Conservation (phyloP, 75 land plant genomes). For the Isoetes taiwanensis region DNA sequence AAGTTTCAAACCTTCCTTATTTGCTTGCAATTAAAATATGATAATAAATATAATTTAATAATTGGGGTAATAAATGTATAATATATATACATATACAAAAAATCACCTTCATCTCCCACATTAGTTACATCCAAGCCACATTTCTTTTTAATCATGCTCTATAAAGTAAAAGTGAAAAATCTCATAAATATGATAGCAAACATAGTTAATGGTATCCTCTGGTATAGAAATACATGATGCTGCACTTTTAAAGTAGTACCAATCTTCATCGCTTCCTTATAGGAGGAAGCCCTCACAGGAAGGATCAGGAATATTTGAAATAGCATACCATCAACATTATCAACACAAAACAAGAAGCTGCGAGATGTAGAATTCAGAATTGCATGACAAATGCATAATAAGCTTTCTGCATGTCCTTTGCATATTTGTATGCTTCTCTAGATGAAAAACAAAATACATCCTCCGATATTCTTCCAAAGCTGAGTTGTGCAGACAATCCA, state of each 20-base stretch:
- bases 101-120: conserved; percentile 99
- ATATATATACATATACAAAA: conserved; percentile 7
- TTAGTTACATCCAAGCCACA: conserved; percentile 98
- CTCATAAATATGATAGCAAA: neutral
- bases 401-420: no score
- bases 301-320: conserved; percentile 93
- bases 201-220: no score
- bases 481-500: no score
- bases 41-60: neutral
- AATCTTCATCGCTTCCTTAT: conserved; percentile 98
- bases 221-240: conserved; percentile 1
- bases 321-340: neutral
- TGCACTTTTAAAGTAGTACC: conserved; percentile 70
- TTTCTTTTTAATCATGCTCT: conserved; percentile 93
- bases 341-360: no score
- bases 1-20: conserved; percentile 87
- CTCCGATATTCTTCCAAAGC: no score
- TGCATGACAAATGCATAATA: conserved; percentile 99
- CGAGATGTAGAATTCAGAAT: conserved; percentile 14
- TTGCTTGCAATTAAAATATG: conserved; percentile 39
- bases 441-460: no score
- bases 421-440: no score
- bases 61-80: neutral
- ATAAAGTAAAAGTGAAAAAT: neutral
- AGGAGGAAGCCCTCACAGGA: conserved; percentile 84